These are phyloP conservation scores for Penicillium bovifimosum DNA, from an alignment of 495 filamentous ascomycete genomes.

Conservation along the genomic window DNA sequence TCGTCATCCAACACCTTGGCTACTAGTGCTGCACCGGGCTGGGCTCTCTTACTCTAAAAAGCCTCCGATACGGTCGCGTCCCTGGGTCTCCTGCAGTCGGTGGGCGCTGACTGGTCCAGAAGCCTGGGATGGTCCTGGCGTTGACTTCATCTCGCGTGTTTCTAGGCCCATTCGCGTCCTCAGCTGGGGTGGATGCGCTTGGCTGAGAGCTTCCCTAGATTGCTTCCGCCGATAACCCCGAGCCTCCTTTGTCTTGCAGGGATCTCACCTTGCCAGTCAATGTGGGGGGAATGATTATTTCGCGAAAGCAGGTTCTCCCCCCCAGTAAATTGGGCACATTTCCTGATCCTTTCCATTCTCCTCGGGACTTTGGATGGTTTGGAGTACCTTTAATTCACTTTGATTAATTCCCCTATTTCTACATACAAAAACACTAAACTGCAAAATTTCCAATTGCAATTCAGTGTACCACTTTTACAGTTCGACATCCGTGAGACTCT, in stretches of 20 bases:
- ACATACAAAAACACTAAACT: neutral
- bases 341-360: slow-evolving; percentile 8
- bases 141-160: slow-evolving; percentile 21
- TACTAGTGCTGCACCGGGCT: slow-evolving; percentile 19
- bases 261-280: slow-evolving; percentile 18
- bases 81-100: slow-evolving; percentile 20
- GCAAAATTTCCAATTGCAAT: neutral
- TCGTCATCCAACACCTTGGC: slow-evolving; percentile 13
- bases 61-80: slow-evolving; percentile 26
- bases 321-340: slow-evolving; percentile 11
- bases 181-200: slow-evolving; percentile 11
- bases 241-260: slow-evolving; percentile 25
- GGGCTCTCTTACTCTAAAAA: slow-evolving; percentile 17
- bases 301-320: slow-evolving; percentile 25
- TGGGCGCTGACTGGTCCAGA: slow-evolving; percentile 23
- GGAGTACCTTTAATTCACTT: slow-evolving; percentile 4
- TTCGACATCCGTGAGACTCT: slow-evolving; percentile 10
- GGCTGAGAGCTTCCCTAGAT: neutral
- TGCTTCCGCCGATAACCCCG: slow-evolving; percentile 6
- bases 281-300: slow-evolving; percentile 20
- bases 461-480: neutral
- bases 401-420: neutral
- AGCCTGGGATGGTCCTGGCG: slow-evolving; percentile 23
- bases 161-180: slow-evolving; percentile 11
- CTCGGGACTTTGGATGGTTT: slow-evolving; percentile 2